Percentiles rank a stretch among this genome's conserved stretches.
These are phyloP conservation scores for Boeremia lycopersici DNA, from an alignment of 2,329 filamentous ascomycete species.

Conservation along the genomic window DNA sequence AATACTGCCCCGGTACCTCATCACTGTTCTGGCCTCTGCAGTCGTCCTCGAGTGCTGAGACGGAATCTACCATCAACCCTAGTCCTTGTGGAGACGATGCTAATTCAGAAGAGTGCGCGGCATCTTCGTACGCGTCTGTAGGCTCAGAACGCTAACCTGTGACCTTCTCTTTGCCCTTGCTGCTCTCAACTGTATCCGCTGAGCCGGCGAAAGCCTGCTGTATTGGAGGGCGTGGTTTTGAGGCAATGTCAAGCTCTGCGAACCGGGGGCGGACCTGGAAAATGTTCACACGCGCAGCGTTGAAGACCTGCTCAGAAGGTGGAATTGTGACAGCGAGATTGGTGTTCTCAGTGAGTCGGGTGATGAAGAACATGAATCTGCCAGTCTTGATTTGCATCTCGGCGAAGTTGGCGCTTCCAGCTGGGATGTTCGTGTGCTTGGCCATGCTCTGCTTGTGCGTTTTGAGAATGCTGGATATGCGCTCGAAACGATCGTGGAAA, in stretches of 20 bases:
- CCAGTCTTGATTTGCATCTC: conserved; percentile 81
- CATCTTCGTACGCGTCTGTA: background rate
- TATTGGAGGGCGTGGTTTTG: conserved; percentile 43
- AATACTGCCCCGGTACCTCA: too few relatives aligned
- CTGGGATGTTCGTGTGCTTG: conserved; percentile 79
- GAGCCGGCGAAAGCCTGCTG: conserved; percentile 46
- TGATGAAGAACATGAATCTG: conserved; percentile 90
- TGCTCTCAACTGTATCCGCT: conserved; percentile 34
- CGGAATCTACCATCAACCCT: too few relatives aligned
- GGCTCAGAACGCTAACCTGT: conserved; percentile 2
- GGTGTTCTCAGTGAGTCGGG: conserved; percentile 95
- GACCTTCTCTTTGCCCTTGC: conserved; percentile 28
- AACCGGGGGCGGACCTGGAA: conserved; percentile 86
- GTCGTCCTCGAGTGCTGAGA: too few relatives aligned
- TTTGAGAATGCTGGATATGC: conserved; percentile 96
- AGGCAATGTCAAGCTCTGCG: conserved; percentile 61
- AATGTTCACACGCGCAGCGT: conserved; percentile 87
- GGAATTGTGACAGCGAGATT: conserved; percentile 93
- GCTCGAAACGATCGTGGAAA: conserved; percentile 90
- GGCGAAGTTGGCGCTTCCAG: conserved; percentile 79
- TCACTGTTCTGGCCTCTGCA: too few relatives aligned
- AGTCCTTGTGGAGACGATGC: too few relatives aligned
- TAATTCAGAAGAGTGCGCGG: too few relatives aligned
- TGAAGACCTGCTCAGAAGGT: conserved; percentile 88
- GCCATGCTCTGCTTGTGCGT: conserved; percentile 87